A percentile compares a stretch with the other conserved stretches of the same genome.
phyloP scores from a whole-genome alignment of 257 asterid genomes.

The Nicotiana tabacum region DNA sequence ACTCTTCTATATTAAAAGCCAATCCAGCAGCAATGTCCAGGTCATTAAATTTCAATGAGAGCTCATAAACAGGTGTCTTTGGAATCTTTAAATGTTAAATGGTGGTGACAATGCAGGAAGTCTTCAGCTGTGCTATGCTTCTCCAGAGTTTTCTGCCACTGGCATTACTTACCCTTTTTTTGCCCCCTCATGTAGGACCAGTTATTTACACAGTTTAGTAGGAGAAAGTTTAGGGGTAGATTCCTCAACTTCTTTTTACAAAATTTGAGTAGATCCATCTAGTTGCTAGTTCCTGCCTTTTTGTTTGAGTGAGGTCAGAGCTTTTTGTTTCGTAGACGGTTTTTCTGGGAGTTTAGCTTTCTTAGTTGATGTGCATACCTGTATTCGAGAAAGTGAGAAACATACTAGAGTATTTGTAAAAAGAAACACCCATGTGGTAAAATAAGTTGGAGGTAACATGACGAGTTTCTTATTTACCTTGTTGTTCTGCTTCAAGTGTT shows the following conservation, averaged over 20 bases:
- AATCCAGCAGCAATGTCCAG: conserved; percentile 83
- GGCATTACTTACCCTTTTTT: not conserved
- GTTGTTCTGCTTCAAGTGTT: not conserved
- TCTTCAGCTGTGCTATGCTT: not conserved
- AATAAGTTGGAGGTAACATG: not conserved
- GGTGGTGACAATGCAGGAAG: not conserved
- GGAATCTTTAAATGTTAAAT: conserved; percentile 5
- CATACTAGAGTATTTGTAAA: not conserved
- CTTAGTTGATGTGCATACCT: conserved; percentile 6
- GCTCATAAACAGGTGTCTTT: conserved; percentile 25
- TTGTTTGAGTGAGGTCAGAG: not conserved
- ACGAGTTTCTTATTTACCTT: not conserved
- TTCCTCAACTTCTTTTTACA: not conserved
- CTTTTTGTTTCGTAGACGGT: not conserved
- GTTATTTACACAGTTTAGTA: not conserved
- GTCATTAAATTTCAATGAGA: conserved; percentile 66
- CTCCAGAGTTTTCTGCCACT: not conserved
- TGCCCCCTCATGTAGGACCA: not conserved
- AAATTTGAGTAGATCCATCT: conserved; percentile 5
- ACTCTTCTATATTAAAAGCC: conserved; percentile 58
- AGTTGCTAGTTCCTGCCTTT: conserved; percentile 5
- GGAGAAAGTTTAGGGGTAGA: conserved; percentile 4
- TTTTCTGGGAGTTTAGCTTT: not conserved
- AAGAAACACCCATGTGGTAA: not conserved
- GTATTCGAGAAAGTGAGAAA: conserved; percentile 4